These are phyloP conservation scores for Jasminum sambac DNA, from an alignment of 257 asterid species.

Conservation along the genomic window DNA sequence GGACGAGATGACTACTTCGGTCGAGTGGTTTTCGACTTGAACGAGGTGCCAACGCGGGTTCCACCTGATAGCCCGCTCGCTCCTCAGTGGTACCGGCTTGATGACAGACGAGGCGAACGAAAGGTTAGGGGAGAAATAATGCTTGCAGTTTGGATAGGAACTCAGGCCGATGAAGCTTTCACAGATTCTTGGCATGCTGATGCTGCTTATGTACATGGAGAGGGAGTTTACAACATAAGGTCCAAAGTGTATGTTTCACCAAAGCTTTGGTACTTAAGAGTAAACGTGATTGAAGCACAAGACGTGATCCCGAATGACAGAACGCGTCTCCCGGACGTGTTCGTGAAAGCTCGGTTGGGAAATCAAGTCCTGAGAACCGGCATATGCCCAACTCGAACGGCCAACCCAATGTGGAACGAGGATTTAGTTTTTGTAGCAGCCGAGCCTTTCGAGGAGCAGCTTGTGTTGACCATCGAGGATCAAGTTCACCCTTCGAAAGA, in stretches of 20 bases:
- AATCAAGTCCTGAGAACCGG: conserved; percentile 58
- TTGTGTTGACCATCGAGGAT: conserved; percentile 66
- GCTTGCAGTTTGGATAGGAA: conserved; percentile 79
- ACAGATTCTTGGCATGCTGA: conserved; percentile 86
- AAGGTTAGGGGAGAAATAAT: conserved; percentile 61
- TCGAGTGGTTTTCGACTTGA: conserved; percentile 54
- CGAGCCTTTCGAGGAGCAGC: conserved; percentile 78
- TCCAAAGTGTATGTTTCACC: conserved; percentile 81
- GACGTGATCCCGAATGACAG: conserved; percentile 52
- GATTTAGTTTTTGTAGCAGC: conserved; percentile 69
- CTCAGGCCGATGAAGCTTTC: conserved; percentile 79
- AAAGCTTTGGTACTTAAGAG: conserved; percentile 76
- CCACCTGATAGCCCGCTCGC: conserved; percentile 92
- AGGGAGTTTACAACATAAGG: conserved; percentile 57
- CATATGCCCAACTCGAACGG: conserved; percentile 44
- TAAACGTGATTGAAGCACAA: conserved; percentile 78
- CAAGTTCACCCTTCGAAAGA: conserved; percentile 55
- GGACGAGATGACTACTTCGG: conserved; percentile 66
- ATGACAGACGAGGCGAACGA: conserved; percentile 53
- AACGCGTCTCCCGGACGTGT: conserved; percentile 51
- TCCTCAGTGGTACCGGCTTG: conserved; percentile 75
- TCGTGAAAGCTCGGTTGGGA: conserved; percentile 59
- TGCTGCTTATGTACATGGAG: conserved; percentile 62
- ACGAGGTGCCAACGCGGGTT: conserved; percentile 68
- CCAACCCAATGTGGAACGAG: conserved; percentile 77